Evolutionary conservation across 805 yeast genomes (phyloP), one percentile per base, ranked within the genome.

Genomic region (Vanderwaltozyma polyspora): DNA sequence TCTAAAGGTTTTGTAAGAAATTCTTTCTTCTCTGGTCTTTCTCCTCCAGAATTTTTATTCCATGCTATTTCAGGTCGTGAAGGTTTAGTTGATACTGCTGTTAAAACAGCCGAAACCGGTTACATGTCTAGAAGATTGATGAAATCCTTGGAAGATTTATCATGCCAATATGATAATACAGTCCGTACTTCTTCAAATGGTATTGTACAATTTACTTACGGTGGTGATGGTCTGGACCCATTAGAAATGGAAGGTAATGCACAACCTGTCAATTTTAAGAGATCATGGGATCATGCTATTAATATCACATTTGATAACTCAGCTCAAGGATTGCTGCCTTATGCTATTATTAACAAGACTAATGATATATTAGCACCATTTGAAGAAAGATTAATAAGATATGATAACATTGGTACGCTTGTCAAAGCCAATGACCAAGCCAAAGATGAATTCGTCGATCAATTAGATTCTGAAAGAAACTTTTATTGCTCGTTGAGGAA

Each of bases 31-130:
- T 74, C 93, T 23, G 99, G 99, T 7, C 67, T 91, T 45, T 72
- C 87, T 12, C 99, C 99, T 3, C 95, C 97, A 10, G 99, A 91
- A 58, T 91, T 89, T 57, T 66, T 89, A 44, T 91, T 93, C 72
- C 99, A 91, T 59, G 97, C 99, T 42, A 91, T 91, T 66, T 87
- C 97, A 2, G 99, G 99, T 56, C 83, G 99, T 69, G 99, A 91
- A 70, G 99, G 99, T 63, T 69, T 91, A 58, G 97, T 91, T 39
- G 99, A 91, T 69, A 91, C 99, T 16, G 99, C 99, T 15, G 99
- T 91, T 37, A 91, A 91, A 61, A 91, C 99, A 23, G 99, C 99
- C 3, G 99, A 91, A 59, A 89, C 98, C 4, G 97, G 97, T 55
- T 87, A 87, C 63, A 89, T 89, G 93, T 89, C 97, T 17, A 82